These are phyloP conservation scores for Plantago ovata DNA, from an alignment of 257 asterid genomes.

Conservation along the genomic window DNA sequence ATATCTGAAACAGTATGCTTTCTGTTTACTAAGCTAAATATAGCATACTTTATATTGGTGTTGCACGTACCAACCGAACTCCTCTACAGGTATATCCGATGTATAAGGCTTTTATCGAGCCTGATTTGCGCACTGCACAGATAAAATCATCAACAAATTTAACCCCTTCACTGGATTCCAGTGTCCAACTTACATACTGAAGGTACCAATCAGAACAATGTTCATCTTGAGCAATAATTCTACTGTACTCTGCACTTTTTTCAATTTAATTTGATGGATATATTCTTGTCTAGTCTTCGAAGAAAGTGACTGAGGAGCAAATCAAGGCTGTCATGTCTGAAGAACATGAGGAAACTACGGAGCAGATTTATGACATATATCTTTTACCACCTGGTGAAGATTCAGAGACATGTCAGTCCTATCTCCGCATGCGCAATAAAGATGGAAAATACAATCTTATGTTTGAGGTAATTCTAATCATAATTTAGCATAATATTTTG, in stretches of 20 bases:
- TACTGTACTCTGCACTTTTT: slow-evolving; percentile 16
- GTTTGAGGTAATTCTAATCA: slow-evolving; percentile 77
- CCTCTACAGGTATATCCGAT: slow-evolving; percentile 89
- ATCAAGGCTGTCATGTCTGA: slow-evolving; percentile 66
- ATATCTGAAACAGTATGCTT: slow-evolving; percentile 90
- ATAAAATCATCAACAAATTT: slow-evolving; percentile 87
- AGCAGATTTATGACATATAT: slow-evolving; percentile 86
- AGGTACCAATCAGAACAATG: slow-evolving; percentile 44
- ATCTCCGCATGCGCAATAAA: slow-evolving; percentile 95
- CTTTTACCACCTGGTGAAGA: slow-evolving; percentile 99
- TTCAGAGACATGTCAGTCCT: slow-evolving; percentile 96
- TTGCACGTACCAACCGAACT: slow-evolving; percentile 25
- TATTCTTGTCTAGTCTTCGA: slow-evolving; percentile 56
- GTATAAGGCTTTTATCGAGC: slow-evolving; percentile 98
- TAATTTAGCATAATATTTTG: no score
- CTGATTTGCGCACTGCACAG: slow-evolving; percentile 95
- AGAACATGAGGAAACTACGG: slow-evolving; percentile 61
- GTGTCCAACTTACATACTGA: slow-evolving; percentile 86
- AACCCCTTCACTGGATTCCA: slow-evolving; percentile 96
- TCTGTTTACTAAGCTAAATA: slow-evolving; percentile 17
- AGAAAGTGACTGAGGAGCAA: slow-evolving; percentile 50
- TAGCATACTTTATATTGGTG: background rate
- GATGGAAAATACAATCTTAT: slow-evolving; percentile 99
- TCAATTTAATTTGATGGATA: slow-evolving; percentile 7
- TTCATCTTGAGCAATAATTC: slow-evolving; percentile 5